Evolutionary conservation across 306 rosid species (phyloP).

Genomic region (Quercus rubra): DNA sequence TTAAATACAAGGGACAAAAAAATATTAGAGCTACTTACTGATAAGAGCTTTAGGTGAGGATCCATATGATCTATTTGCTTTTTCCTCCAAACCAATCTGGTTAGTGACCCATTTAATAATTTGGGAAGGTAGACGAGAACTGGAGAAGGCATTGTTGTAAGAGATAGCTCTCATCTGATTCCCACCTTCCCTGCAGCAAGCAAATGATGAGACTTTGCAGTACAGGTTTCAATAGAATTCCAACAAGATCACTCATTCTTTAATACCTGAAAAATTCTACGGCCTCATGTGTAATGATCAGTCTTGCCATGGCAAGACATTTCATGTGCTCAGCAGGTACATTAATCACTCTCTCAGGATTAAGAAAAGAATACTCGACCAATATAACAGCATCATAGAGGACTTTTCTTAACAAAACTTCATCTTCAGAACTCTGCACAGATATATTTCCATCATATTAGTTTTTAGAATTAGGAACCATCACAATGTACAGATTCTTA

Average conservation of each 20-base stretch:
- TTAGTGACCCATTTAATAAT: conserved; percentile 45
- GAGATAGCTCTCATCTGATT: conserved; percentile 68
- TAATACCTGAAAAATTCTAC: conserved; percentile 57
- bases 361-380: conserved; percentile 67
- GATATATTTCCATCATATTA: conserved; percentile 7
- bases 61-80: conserved; percentile 32
- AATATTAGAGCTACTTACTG: conserved; percentile 38
- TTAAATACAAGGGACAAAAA: not conserved
- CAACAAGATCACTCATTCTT: not conserved
- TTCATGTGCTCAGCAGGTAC: conserved; percentile 27
- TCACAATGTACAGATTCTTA: conserved; percentile 3
- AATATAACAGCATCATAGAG: conserved; percentile 63
- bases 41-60: conserved; percentile 54
- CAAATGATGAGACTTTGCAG: conserved; percentile 13
- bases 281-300: conserved; percentile 63
- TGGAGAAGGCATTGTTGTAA: conserved; percentile 50
- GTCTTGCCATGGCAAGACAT: conserved; percentile 49
- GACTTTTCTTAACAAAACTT: conserved; percentile 56
- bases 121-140: conserved; percentile 49
- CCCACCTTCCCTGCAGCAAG: conserved; percentile 47
- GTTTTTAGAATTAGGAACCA: not conserved
- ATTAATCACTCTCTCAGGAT: conserved; percentile 24
- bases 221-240: conserved; percentile 1
- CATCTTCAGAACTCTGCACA: conserved; percentile 67
- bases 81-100: conserved; percentile 42